Conservation (phyloP, 1,139 yeast genomes). For the Debaryomyces nepalensis region DNA sequence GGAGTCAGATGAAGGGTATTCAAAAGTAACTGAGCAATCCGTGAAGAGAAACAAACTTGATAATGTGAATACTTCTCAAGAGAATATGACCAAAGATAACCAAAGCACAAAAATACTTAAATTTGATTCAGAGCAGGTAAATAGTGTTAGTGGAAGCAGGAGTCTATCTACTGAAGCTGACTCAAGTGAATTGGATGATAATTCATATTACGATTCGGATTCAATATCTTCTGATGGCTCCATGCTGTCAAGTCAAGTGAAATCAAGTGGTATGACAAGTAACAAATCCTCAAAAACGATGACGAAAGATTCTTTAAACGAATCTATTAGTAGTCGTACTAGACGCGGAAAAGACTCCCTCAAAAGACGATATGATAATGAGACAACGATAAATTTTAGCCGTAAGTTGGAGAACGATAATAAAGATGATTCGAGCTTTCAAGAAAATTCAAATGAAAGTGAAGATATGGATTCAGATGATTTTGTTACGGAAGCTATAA, state of each 20-base stretch:
- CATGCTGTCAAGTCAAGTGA: no score
- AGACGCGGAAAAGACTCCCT: background rate
- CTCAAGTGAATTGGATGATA: slow-evolving; percentile 8
- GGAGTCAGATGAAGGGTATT: no score
- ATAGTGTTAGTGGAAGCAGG: background rate
- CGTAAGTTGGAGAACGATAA: no score
- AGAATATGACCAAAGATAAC: no score
- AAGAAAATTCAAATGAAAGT: slow-evolving; percentile 1
- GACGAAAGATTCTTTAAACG: slow-evolving; percentile 28
- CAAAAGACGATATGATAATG: no score
- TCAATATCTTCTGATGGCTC: slow-evolving; percentile 1
- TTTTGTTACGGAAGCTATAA: background rate
- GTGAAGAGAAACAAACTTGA: no score
- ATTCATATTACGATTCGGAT: background rate
- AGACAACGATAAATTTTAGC: no score
- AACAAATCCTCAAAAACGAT: no score
- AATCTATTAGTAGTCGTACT: slow-evolving; percentile 21
- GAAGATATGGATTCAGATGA: background rate
- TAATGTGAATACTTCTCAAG: no score
- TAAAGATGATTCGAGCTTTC: background rate
- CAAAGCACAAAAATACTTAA: no score
- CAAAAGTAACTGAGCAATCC: no score
- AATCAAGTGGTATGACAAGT: no score
- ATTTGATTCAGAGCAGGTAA: slow-evolving; percentile 1
- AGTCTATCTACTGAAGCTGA: background rate